Base-by-base conservation (phyloP, 176 grass and related monocot genomes). In the Oryza longistaminata region DNA sequence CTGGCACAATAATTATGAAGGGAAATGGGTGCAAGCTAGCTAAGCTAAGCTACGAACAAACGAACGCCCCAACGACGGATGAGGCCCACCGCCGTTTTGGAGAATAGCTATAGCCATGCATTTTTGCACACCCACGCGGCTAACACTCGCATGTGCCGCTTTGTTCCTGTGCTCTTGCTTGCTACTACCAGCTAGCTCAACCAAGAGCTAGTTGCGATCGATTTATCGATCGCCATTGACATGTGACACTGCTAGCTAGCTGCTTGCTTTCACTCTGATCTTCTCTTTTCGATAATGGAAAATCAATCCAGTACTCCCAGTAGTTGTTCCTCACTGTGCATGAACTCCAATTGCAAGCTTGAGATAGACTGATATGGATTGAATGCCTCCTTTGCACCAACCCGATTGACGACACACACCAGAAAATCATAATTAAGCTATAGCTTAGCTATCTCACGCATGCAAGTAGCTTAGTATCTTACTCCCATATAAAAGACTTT, bases 1-100 rank as follows among this genome's bases (percentile, higher is more conserved):
- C 76, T 91, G 89, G 81, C 89, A 81, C 81, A 84, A 87, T 91
- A 76, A 91, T 91, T 84, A 91, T 75, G 82, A 85, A 85, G 79
- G 79, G 64, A 85, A 92, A 92, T 55, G 49, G 61, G 68, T 65
- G 75, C 39, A 75, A 74, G 75, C 58, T 62, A 62, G 34, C 34
- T 35, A 35, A 24, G 58, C 53, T 21, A 58, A 24, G n/a, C 53
- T 21, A 58, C 53, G 77, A 88, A 87, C 74, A 76, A 81, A 77
- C 70, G 66, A 64, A 69, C 16, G 52, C 19, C 17, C 58, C 29
- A 31, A 31, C 29, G 75, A 17, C 5, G 39, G 5, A 19, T 8
- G 39, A 84, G 89, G 85, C 85, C 89, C 89, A 91, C 85, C 31
- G 70, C 70, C 64, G 73, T 79, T 87, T 83, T 80, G 80, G 75